Base-by-base conservation (phyloP, 352 stramenopile genomes). In the Phytophthora quininea region DNA sequence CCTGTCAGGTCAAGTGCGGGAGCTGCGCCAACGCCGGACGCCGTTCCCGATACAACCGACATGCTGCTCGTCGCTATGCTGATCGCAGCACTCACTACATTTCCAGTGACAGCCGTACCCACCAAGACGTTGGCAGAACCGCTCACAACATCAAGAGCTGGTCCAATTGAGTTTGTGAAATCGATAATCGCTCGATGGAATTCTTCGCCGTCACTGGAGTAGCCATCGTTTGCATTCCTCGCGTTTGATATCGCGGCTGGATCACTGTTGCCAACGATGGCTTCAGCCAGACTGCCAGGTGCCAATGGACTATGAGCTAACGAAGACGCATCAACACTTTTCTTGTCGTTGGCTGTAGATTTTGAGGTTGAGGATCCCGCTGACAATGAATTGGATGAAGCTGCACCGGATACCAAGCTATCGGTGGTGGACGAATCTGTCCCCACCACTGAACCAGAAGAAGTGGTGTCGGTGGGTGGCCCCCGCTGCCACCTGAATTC, bases 101-200 rank as follows among this genome's bases (percentile, higher is more conserved):
- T 91, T 8, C 73, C 66, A 8, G 74, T 73, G 2, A 89, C 80
- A 2, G 78, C 82, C 8, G 76, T 87, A 15, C 58, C 82, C 7
- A 89, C 67, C 2, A 91, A 69, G n/a, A 87, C 60, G 42, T 91
- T 89, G 1, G 69, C 77, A 1, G 82, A 89, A 3, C 53, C 66
- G 29, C 65, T 79, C 15, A 73, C 72, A 8, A 47, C 32, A n/a
- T 88, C 69, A 2, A 79, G 73, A 29, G 84, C 58, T 53, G 69
- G 55, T 5, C 53, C 58, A 4, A 73, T 30, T 14, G 66, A 64
- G 38, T 67, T 45, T 1, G 71, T 75, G n/a, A 78, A 63, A 11
- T 73, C 48, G 4, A 67, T 69, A n/a, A 78, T 66, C 12, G 71
- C 57, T 15, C 54, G 43, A 24, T 74, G 49, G 14, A 78, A 59